These are phyloP conservation scores for Amphibolis antarctica DNA, from an alignment of 106 monocot species.

Conservation along the genomic window DNA sequence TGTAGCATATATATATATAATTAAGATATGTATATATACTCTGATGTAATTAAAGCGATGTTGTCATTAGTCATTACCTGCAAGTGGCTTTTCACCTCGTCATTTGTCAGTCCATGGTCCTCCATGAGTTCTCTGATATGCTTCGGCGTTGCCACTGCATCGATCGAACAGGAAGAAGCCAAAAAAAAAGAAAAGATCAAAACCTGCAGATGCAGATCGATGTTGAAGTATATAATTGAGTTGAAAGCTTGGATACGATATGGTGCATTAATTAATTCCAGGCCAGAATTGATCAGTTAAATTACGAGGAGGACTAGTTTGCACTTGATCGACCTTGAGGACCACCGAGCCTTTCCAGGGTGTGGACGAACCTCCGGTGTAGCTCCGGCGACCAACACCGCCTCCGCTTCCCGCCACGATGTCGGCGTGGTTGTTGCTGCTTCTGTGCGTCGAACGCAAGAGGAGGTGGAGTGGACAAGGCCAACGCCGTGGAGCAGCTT, in stretches of 20 bases:
- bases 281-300: no score
- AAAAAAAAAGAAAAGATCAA: no score
- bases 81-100: constrained; percentile 20
- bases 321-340: constrained; percentile 6
- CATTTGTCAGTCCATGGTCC: constrained; percentile 12
- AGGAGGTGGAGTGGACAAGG: no score
- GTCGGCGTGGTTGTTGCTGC: background rate
- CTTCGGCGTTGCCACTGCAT: constrained; percentile 18
- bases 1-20: no score
- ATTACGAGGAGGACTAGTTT: no score
- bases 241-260: no score
- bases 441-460: background rate
- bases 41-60: no score
- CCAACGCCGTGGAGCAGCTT: no score
- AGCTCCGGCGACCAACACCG: constrained; percentile 2
- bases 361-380: constrained; percentile 1
- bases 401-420: background rate
- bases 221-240: no score
- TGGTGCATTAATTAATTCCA: no score
- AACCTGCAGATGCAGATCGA: no score
- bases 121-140: constrained; percentile 18
- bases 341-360: constrained; percentile 1
- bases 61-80: constrained; percentile 5
- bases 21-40: no score
- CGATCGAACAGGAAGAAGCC: background rate